Evolutionary conservation across 2,329 filamentous ascomycete species (phyloP).

Genomic region (Xylariaceae sp.): DNA sequence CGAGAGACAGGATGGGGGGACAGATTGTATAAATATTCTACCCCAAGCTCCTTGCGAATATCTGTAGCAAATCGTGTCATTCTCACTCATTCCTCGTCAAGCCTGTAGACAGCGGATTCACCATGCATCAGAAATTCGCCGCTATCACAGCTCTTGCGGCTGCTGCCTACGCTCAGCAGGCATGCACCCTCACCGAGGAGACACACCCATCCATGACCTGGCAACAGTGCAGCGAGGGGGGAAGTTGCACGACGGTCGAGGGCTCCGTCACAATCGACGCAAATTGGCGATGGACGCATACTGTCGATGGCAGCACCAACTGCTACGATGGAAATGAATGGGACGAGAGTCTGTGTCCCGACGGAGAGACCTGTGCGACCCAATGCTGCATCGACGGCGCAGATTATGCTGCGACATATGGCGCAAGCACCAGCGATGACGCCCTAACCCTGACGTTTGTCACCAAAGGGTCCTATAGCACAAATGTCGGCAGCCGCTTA

Average conservation of each 20-base stretch:
- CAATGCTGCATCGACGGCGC: slow-evolving; percentile 49
- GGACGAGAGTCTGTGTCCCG: slow-evolving; percentile 39
- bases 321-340: slow-evolving; percentile 48
- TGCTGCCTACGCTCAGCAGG: slow-evolving; percentile 43
- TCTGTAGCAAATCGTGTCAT: too few species aligned
- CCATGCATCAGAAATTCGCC: slow-evolving; percentile 25
- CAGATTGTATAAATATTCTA: too few species aligned
- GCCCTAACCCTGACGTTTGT: slow-evolving; percentile 52
- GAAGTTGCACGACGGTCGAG: slow-evolving; percentile 44
- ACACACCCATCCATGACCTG: slow-evolving; percentile 49
- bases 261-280: slow-evolving; percentile 51
- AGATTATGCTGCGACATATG: slow-evolving; percentile 46
- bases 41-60: too few species aligned
- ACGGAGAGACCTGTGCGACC: slow-evolving; percentile 41
- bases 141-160: slow-evolving; percentile 38
- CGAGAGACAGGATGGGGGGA: too few species aligned
- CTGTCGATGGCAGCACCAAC: slow-evolving; percentile 43
- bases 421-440: slow-evolving; percentile 48
- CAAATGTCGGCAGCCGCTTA: slow-evolving; percentile 48
- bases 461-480: slow-evolving; percentile 41
- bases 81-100: too few species aligned
- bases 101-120: background rate
- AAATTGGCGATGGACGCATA: slow-evolving; percentile 56
- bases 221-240: slow-evolving; percentile 45
- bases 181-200: slow-evolving; percentile 42